Evolutionary conservation across 345 rosid genomes (phyloP).

Genomic region (Mangifera indica): DNA sequence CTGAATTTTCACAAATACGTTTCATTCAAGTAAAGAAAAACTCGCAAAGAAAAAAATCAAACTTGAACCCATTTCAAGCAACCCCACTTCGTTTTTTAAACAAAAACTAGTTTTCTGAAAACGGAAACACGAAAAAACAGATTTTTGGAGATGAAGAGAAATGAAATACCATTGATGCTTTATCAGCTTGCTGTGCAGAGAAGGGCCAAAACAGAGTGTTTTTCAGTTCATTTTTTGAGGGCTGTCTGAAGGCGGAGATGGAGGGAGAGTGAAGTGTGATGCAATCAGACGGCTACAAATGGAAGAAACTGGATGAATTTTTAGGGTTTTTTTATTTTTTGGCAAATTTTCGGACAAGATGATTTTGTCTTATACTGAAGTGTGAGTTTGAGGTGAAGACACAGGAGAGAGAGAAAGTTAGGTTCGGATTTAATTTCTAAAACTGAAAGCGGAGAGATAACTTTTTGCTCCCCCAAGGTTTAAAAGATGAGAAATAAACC

Average conservation of each 20-base stretch:
- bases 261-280: too few species aligned
- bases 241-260: background rate
- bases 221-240: background rate
- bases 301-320: background rate
- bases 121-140: background rate
- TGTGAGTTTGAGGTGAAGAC: slow-evolving; percentile 4
- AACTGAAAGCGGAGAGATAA: too few species aligned
- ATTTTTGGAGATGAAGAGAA: too few species aligned
- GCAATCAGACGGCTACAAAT: slow-evolving; percentile 5
- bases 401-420: background rate
- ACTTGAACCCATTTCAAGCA: background rate
- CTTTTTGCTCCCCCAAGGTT: too few species aligned
- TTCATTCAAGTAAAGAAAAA: background rate
- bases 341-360: background rate
- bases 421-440: slow-evolving; percentile 21
- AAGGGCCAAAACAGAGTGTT: background rate
- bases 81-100: background rate
- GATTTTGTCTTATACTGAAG: slow-evolving; percentile 5
- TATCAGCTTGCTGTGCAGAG: background rate
- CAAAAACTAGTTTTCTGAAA: background rate
- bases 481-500: too few species aligned
- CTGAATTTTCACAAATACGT: too few species aligned
- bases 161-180: too few species aligned
- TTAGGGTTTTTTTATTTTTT: background rate
- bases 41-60: background rate